Percentiles rank a stretch among this genome's conserved stretches.
These are phyloP conservation scores for Leccinum broughii DNA, from an alignment of 768 basidiomycete genomes.

Conservation along the genomic window DNA sequence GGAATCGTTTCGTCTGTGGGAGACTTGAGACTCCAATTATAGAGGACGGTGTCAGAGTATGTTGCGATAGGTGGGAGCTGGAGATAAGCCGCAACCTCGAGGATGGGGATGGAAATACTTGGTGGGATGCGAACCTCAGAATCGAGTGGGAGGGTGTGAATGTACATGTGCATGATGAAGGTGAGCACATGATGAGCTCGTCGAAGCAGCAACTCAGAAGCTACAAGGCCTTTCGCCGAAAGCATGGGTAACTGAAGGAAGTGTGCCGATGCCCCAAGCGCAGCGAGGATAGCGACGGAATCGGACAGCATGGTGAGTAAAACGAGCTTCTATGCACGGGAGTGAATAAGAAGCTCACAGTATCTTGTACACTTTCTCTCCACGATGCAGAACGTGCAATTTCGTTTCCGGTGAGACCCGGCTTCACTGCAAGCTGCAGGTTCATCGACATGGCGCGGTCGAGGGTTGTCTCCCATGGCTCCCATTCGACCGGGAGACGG, in stretches of 20 bases:
- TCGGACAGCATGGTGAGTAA: not conserved
- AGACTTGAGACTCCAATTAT: slow-evolving; percentile 63
- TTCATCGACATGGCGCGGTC: slow-evolving; percentile 47
- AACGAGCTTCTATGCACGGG: not conserved
- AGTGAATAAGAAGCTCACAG: slow-evolving; percentile 37
- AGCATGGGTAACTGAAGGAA: slow-evolving; percentile 54
- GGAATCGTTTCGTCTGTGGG: slow-evolving; percentile 30
- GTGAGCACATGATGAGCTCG: slow-evolving; percentile 73
- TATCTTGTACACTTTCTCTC: slow-evolving; percentile 48
- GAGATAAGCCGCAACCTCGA: slow-evolving; percentile 66
- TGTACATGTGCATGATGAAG: slow-evolving; percentile 76
- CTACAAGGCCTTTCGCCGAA: slow-evolving; percentile 43
- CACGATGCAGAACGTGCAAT: slow-evolving; percentile 48
- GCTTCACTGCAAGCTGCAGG: slow-evolving; percentile 58
- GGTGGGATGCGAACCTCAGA: slow-evolving; percentile 63
- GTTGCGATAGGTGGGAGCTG: slow-evolving; percentile 87
- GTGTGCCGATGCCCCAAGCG: not conserved
- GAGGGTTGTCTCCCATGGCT: slow-evolving; percentile 68
- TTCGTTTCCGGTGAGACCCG: slow-evolving; percentile 38
- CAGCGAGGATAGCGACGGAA: not conserved
- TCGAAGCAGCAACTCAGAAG: slow-evolving; percentile 58
- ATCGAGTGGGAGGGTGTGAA: slow-evolving; percentile 59
- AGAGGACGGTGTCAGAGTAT: slow-evolving; percentile 89
- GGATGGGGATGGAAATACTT: slow-evolving; percentile 70
- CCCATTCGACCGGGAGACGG: slow-evolving; percentile 63